A percentile compares a stretch with the other conserved stretches of the same genome.
Evolutionary conservation across 1,284 basidiomycete species (phyloP).

Genomic region (Wallemia hederae): DNA sequence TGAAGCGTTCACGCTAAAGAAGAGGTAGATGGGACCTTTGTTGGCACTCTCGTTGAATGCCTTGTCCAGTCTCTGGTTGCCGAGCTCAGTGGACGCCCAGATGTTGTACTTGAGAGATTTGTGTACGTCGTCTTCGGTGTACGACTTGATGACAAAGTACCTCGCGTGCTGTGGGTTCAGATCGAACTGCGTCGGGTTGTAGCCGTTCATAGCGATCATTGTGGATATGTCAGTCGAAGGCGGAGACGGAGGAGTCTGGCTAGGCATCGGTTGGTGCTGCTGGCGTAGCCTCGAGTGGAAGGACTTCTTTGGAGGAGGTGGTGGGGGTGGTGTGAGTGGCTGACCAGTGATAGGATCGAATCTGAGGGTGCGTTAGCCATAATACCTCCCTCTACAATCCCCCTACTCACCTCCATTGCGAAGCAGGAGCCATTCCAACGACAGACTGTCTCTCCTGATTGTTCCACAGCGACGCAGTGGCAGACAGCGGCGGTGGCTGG

Average conservation of each 20-base stretch:
- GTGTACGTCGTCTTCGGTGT: constrained; percentile 91
- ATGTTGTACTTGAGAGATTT: constrained; percentile 54
- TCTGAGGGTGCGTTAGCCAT: neutral
- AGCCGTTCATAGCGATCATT: constrained; percentile 57
- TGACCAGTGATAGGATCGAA: constrained; percentile 11
- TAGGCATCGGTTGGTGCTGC: constrained; percentile 4
- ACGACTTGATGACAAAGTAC: constrained; percentile 91
- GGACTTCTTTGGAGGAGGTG: constrained; percentile 3
- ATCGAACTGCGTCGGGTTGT: constrained; percentile 66
- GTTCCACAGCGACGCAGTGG: constrained; percentile 21
- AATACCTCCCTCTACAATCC: too few species aligned
- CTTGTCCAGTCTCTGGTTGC: constrained; percentile 79
- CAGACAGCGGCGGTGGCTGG: constrained; percentile 9
- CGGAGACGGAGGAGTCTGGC: constrained; percentile 6
- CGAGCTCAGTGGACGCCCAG: constrained; percentile 26
- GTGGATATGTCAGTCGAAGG: constrained; percentile 40
- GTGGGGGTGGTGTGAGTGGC: neutral
- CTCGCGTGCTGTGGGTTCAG: constrained; percentile 42
- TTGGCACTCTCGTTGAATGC: constrained; percentile 69
- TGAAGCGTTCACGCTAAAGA: constrained; percentile 83
- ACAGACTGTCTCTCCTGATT: constrained; percentile 25
- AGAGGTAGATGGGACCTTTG: constrained; percentile 70
- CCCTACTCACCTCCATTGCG: constrained; percentile 1
- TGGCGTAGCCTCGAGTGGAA: constrained; percentile 5
- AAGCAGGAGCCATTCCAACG: constrained; percentile 22